phyloP scores from a whole-genome alignment of 108 stramenopile genomes.

The Skeletonema potamos region DNA sequence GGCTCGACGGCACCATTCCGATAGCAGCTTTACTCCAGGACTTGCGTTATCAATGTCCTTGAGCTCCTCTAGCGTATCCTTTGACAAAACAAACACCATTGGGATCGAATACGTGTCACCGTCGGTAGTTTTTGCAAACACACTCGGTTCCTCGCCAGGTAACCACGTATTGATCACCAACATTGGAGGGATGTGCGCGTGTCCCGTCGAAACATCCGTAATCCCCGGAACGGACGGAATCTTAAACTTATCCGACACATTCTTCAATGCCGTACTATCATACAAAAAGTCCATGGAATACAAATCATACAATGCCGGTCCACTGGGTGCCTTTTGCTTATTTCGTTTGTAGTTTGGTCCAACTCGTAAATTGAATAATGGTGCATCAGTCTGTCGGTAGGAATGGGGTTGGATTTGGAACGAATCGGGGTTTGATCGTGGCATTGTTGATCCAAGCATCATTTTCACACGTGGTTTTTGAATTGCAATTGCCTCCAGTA shows the following conservation, averaged over 20 bases:
- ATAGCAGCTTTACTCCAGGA: conserved; percentile 56
- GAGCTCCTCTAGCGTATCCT: conserved; percentile 50
- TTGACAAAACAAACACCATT: conserved; percentile 51
- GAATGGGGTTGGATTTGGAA: conserved; percentile 32
- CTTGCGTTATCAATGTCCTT: conserved; percentile 57
- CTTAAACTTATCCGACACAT: conserved; percentile 31
- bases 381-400: conserved; percentile 23
- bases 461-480: conserved; percentile 3
- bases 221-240: conserved; percentile 46
- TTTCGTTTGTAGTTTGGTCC: conserved; percentile 55
- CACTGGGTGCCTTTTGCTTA: conserved; percentile 49
- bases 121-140: conserved; percentile 35
- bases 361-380: conserved; percentile 33
- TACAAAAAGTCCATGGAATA: conserved; percentile 46
- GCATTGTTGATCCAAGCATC: conserved; percentile 35
- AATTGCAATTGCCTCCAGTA: too few relatives aligned
- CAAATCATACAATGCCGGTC: conserved; percentile 45
- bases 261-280: conserved; percentile 26
- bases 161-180: conserved; percentile 46
- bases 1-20: conserved; percentile 59
- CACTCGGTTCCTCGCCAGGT: conserved; percentile 46
- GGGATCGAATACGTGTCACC: conserved; percentile 45
- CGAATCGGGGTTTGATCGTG: conserved; percentile 11
- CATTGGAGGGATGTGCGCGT: conserved; percentile 53
- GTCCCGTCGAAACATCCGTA: conserved; percentile 51